These are phyloP conservation scores for Periconia digitata DNA, from an alignment of 2,329 filamentous ascomycete species.

Conservation along the genomic window DNA sequence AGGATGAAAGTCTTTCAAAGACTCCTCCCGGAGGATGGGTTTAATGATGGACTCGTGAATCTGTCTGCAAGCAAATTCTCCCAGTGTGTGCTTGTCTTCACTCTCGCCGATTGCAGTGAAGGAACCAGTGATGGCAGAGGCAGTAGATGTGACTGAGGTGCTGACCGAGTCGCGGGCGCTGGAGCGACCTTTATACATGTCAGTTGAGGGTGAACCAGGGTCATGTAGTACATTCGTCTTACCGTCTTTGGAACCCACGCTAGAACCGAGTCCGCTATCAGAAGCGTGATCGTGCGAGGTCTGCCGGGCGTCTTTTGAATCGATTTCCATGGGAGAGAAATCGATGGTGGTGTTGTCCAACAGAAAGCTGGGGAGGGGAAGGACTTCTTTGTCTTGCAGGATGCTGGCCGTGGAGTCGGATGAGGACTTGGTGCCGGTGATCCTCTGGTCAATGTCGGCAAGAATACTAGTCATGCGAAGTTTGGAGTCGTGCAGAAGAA, in stretches of 20 bases:
- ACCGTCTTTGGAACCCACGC: slow-evolving; percentile 61
- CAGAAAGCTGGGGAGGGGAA: slow-evolving; percentile 51
- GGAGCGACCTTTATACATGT: slow-evolving; percentile 40
- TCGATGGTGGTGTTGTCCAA: slow-evolving; percentile 41
- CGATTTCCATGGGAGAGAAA: slow-evolving; percentile 41
- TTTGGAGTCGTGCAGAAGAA: slow-evolving; percentile 47
- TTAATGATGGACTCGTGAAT: slow-evolving; percentile 77
- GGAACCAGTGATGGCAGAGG: slow-evolving; percentile 49
- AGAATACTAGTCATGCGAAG: slow-evolving; percentile 49
- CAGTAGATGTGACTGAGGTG: slow-evolving; percentile 40
- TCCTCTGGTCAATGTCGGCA: slow-evolving; percentile 48
- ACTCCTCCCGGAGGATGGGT: slow-evolving; percentile 72
- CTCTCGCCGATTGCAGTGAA: slow-evolving; percentile 42
- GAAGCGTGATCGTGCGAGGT: slow-evolving; percentile 67
- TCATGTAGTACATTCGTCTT: slow-evolving; percentile 26
- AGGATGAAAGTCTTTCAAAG: slow-evolving; percentile 77
- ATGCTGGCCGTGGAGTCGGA: slow-evolving; percentile 39
- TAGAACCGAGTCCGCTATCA: slow-evolving; percentile 87
- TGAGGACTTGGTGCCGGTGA: slow-evolving; percentile 38
- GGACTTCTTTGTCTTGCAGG: slow-evolving; percentile 51
- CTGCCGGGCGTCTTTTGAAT: slow-evolving; percentile 44
- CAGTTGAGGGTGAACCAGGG: slow-evolving; percentile 23
- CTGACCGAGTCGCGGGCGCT: slow-evolving; percentile 38
- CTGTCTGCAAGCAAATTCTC: slow-evolving; percentile 69
- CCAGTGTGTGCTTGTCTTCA: slow-evolving; percentile 60